Evolutionary conservation across 1,284 basidiomycete species (phyloP).

Genomic region (Pseudozyma flocculosa): DNA sequence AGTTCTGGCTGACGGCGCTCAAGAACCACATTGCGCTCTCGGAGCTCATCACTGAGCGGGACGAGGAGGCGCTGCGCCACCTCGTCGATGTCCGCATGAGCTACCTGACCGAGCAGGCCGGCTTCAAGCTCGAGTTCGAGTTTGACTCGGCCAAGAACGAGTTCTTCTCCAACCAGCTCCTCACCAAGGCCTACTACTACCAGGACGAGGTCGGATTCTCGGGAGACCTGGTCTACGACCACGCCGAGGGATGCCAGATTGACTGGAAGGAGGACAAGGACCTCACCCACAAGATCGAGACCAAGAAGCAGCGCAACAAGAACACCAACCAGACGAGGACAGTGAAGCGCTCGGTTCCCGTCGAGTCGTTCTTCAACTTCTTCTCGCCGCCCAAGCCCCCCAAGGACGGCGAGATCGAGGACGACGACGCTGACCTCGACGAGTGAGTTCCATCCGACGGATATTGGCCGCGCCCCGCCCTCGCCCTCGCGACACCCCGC

Average conservation of each 20-base stretch:
- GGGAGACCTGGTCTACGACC: slow-evolving; percentile 94
- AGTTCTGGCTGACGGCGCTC: slow-evolving; percentile 97
- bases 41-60: slow-evolving; percentile 89
- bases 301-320: slow-evolving; percentile 99
- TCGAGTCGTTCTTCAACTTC: slow-evolving; percentile 59
- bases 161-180: slow-evolving; percentile 78
- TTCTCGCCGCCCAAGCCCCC: slow-evolving; percentile 56
- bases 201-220: slow-evolving; percentile 86
- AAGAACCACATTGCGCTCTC: slow-evolving; percentile 84
- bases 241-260: slow-evolving; percentile 83
- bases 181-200: slow-evolving; percentile 94
- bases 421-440: slow-evolving; percentile 49
- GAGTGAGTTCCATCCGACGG: slow-evolving; percentile 20
- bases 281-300: slow-evolving; percentile 93
- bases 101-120: slow-evolving; percentile 72
- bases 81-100: slow-evolving; percentile 71
- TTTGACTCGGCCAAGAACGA: slow-evolving; percentile 72
- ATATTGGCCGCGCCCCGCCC: no score
- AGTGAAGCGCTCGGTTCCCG: slow-evolving; percentile 56
- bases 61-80: slow-evolving; percentile 71
- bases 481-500: no score
- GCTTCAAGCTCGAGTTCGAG: slow-evolving; percentile 85
- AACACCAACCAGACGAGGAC: slow-evolving; percentile 59
- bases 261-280: slow-evolving; percentile 98
- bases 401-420: slow-evolving; percentile 44